Base-by-base conservation (phyloP, 371 early-diverging fungal genomes). In the Nosema muscidifuracis region DNA sequence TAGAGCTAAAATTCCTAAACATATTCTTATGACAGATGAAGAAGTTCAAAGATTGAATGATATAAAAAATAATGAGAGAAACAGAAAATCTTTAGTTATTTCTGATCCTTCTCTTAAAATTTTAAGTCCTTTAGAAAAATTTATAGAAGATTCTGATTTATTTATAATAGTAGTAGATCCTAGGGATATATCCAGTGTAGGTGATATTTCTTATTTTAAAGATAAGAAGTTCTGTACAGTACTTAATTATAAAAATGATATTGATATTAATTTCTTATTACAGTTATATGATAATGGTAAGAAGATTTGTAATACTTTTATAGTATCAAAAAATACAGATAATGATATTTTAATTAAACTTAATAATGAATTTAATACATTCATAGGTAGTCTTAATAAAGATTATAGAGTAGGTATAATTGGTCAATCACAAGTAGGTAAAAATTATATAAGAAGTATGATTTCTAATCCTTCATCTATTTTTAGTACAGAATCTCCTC, bases 1-100 rank as follows among this genome's bases (percentile, higher is more conserved):
- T 26, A 53, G 16, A 53, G 0, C 44, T 9, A 62, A 62, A 42
- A 31, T 62, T 62, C 62, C 62, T 7, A 62, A 62, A 36, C 26
- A 38, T 24, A 36, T 62, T 62, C n/a, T 62, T 4, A 24, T 62
- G 43, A 42, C 62, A 24, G 62, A 62, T 62, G 62, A 62, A 62
- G 62, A 62, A 18, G 9, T 62, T 9, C n/a, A 42, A 62, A 18
- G 13, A 13, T 16, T 62, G 16, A 38, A 62, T 30, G 38, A 36
- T 9, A 62, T 62, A 6, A 62, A 62, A 62, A 31, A 62, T 34
- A 24, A 62, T 34, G 62, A 62, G 22, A 28, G 31, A n/a, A 24
- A 15, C 9, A 28, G 62, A 15, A 62, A 36, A 42, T 22, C 20
- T 15, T 7, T 40, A 36, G 38, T 30, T 18, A 62, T 40, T 22